Percentiles rank a stretch among this genome's conserved stretches.
phyloP scores from a whole-genome alignment of 768 basidiomycete genomes.

The Pulveroboletus ravenelii region DNA sequence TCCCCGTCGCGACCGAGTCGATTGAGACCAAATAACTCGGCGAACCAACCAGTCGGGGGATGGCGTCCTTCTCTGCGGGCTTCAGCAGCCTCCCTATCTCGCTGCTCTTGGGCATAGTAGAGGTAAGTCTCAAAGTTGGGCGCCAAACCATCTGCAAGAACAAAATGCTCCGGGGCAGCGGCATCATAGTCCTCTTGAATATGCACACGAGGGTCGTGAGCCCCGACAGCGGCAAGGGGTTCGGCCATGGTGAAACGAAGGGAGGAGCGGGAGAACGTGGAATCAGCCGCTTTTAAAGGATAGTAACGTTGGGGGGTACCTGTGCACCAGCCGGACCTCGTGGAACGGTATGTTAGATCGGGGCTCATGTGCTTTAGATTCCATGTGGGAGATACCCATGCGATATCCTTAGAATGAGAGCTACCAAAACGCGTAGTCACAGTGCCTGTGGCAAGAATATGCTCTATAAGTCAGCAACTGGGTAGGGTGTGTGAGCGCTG shows the following conservation, averaged over 20 bases:
- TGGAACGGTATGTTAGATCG: background rate
- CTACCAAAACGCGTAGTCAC: background rate
- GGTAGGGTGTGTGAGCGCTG: background rate
- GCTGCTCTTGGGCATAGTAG: conserved; percentile 28
- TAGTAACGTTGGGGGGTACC: background rate
- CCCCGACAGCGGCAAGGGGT: conserved; percentile 17
- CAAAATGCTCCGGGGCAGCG: conserved; percentile 11
- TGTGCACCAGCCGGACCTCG: background rate
- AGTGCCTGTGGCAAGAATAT: background rate
- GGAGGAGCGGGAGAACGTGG: background rate
- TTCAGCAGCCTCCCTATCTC: conserved; percentile 24
- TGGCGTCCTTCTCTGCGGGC: conserved; percentile 12
- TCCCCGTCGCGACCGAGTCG: conserved; percentile 21
- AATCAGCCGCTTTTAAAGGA: conserved; percentile 1
- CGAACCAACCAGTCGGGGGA: conserved; percentile 14
- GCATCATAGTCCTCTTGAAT: conserved; percentile 1
- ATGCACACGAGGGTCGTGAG: conserved; percentile 15
- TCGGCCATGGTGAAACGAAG: conserved; percentile 15
- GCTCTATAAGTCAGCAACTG: background rate
- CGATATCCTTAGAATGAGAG: background rate
- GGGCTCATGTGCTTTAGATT: background rate
- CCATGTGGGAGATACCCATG: background rate
- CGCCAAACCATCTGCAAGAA: conserved; percentile 18
- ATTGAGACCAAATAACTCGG: conserved; percentile 19
- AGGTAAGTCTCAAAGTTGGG: conserved; percentile 33